Percentiles rank a stretch among this genome's conserved stretches.
These are phyloP conservation scores for Aegle marmelos DNA, from an alignment of 345 rosid genomes.

Conservation along the genomic window DNA sequence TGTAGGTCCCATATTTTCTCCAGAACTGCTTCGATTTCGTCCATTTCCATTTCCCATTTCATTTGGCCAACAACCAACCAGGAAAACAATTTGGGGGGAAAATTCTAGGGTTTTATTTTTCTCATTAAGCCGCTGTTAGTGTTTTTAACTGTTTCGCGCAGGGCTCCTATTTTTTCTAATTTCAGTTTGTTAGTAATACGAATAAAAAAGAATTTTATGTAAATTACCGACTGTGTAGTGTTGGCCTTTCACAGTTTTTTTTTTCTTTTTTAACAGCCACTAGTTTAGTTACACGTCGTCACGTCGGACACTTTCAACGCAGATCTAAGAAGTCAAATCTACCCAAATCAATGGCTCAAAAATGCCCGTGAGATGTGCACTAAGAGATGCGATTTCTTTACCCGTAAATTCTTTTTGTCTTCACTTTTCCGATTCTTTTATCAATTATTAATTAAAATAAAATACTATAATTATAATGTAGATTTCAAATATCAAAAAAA, in stretches of 20 bases:
- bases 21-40: conserved; percentile 78
- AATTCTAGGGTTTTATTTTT: conserved; percentile 22
- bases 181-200: neutral
- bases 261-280: neutral
- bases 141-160: neutral
- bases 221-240: neutral
- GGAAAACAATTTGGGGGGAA: neutral
- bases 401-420: no score
- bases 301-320: neutral
- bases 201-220: neutral
- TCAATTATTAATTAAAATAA: no score
- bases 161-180: neutral
- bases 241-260: neutral
- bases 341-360: neutral
- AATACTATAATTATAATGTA: no score
- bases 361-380: no score
- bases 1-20: conserved; percentile 97
- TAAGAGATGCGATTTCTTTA: no score
- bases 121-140: no score
- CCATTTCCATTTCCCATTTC: conserved; percentile 89
- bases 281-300: neutral
- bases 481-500: no score
- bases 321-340: neutral
- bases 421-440: no score
- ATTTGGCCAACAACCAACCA: conserved; percentile 3